phyloP scores from a whole-genome alignment of 495 filamentous ascomycete species.

The Apodospora peruviana region DNA sequence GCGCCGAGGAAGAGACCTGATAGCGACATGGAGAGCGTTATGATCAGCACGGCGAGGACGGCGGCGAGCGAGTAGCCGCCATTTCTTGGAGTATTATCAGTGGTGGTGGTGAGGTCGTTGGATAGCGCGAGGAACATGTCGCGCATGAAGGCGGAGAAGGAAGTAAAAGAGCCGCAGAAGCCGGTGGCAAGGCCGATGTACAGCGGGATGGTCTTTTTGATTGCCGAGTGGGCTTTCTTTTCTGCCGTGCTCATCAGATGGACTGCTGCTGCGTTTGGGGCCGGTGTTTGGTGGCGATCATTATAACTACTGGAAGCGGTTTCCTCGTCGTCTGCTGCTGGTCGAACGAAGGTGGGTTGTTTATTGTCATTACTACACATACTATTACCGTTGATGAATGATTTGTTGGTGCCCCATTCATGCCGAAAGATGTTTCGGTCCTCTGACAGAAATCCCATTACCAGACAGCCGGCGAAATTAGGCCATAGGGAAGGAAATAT shows the following conservation, averaged over 20 bases:
- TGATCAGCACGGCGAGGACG: constrained; percentile 61
- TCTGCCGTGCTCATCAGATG: background rate
- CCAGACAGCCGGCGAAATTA: constrained; percentile 75
- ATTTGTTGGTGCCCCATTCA: constrained; percentile 46
- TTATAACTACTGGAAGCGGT: background rate
- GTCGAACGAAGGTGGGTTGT: constrained; percentile 19
- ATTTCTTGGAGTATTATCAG: constrained; percentile 51
- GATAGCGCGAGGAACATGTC: constrained; percentile 80
- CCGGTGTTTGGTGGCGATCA: constrained; percentile 10
- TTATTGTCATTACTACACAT: constrained; percentile 4
- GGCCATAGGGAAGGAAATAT: constrained; percentile 78
- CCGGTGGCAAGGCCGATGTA: constrained; percentile 91
- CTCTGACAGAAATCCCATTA: constrained; percentile 84
- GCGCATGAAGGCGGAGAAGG: constrained; percentile 85
- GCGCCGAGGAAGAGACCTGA: constrained; percentile 66
- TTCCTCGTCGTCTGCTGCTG: constrained; percentile 32
- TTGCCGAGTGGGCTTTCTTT: constrained; percentile 47
- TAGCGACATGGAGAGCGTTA: constrained; percentile 63
- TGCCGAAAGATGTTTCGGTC: constrained; percentile 70
- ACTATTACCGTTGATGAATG: constrained; percentile 24
- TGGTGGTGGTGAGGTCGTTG: constrained; percentile 50
- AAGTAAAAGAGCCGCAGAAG: constrained; percentile 90
- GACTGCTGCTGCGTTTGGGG: background rate
- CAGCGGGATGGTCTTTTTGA: constrained; percentile 79
- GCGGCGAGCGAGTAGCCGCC: constrained; percentile 82